Conservation (phyloP, 495 filamentous ascomycete species). For the Cryomyces minteri region DNA sequence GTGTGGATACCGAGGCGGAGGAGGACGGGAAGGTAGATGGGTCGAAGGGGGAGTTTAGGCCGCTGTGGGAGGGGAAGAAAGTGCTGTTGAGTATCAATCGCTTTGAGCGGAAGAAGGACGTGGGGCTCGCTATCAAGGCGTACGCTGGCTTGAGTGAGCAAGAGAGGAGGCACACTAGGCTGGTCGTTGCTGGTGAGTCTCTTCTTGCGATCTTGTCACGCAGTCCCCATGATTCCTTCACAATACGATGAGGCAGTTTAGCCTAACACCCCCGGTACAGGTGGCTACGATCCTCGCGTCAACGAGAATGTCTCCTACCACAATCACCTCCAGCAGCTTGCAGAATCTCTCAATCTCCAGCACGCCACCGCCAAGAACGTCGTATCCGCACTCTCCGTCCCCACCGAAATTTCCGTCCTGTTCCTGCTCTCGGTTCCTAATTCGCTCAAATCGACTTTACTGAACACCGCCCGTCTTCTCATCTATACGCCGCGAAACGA, state of each 20-base stretch:
- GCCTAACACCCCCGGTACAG: slow-evolving; percentile 17
- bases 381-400: slow-evolving; percentile 50
- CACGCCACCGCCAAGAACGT: slow-evolving; percentile 60
- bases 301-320: slow-evolving; percentile 74
- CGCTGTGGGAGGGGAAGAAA: slow-evolving; percentile 40
- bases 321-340: slow-evolving; percentile 48
- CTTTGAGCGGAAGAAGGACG: slow-evolving; percentile 91
- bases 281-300: slow-evolving; percentile 77
- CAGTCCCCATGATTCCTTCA: not conserved
- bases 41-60: slow-evolving; percentile 8
- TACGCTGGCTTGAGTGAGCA: slow-evolving; percentile 46
- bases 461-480: slow-evolving; percentile 53
- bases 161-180: slow-evolving; percentile 35
- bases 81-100: slow-evolving; percentile 85
- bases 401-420: slow-evolving; percentile 56
- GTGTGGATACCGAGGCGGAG: slow-evolving; percentile 46
- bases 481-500: slow-evolving; percentile 83
- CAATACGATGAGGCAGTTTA: not conserved
- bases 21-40: slow-evolving; percentile 4
- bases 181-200: slow-evolving; percentile 60
- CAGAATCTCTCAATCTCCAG: slow-evolving; percentile 40
- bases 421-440: slow-evolving; percentile 77
- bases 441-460: slow-evolving; percentile 59
- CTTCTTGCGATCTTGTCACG: too few species aligned
- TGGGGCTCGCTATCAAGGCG: slow-evolving; percentile 67